Base-by-base conservation (phyloP, 2,329 filamentous ascomycete genomes). In the Nigrospora oryzae region DNA sequence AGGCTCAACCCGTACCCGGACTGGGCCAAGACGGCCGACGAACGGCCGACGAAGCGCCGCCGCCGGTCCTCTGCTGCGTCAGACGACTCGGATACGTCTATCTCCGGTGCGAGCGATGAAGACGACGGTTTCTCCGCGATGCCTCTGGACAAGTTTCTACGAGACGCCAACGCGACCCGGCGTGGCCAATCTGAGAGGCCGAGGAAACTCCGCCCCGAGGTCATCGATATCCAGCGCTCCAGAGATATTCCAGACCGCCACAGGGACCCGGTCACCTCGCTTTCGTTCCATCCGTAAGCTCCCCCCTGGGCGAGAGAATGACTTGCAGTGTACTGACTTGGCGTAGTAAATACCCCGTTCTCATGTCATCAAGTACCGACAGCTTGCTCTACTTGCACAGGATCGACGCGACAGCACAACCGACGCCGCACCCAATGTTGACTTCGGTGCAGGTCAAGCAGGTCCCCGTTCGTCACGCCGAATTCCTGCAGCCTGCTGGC, bases 371-470 rank as follows among this genome's bases (percentile, higher is more conserved):
- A 12, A 93, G 90, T 48, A 84, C 84, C 44, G 86, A 89, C 42
- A 88, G 88, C 16, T 85, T 90, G 5, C 75, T 97, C 44, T 89
- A 86, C 63, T 76, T 98, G 38, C 90, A 98, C 65, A 90, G 96
- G 62, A 80, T 97, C 54, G 84, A 85, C 35, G 86, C 84, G 37
- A 79, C 78, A 42, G 84, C 83, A 19, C 79, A 79, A 56, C 83
- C 84, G 33, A 84, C 80, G 32, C 87, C 89, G 15, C 94, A 97
- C 62, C 93, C 91, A 8, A 81, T 90, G 35, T 75, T 97, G 46
- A 96, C 91, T 1, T 94, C 89, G 13, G 78, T 97, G 17, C 89
- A 96, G 63, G 79, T 95, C 58, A 84, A 83, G 58, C 78, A 80
- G 51, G 91, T 89, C 1, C 86, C 90, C n/a, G 75, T 98, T 43